phyloP scores from a whole-genome alignment of 257 asterid species.

The Phtheirospermum japonicum region DNA sequence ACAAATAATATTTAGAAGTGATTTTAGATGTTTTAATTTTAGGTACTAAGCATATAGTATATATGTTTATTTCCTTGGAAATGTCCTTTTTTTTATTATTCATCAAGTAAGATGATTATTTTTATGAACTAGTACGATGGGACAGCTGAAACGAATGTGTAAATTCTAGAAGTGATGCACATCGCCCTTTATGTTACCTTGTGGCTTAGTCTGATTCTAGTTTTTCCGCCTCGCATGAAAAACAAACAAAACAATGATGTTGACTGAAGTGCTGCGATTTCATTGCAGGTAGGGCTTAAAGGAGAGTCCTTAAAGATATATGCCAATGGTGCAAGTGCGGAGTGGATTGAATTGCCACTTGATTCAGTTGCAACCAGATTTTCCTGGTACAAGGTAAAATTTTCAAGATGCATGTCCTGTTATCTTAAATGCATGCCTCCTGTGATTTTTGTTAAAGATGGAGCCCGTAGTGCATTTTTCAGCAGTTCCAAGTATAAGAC shows the following conservation, averaged over 20 bases:
- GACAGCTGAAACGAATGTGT: background rate
- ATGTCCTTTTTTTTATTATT: too few relatives aligned
- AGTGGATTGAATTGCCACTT: constrained; percentile 54
- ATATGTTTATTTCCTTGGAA: background rate
- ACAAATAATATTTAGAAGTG: too few relatives aligned
- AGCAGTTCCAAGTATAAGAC: background rate
- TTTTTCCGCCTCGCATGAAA: background rate
- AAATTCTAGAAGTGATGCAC: background rate
- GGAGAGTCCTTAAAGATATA: constrained; percentile 66
- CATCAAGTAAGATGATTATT: background rate
- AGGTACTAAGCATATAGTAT: background rate
- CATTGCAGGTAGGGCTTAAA: constrained; percentile 66
- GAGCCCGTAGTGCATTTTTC: background rate
- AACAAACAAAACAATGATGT: constrained; percentile 18
- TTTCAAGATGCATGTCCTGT: constrained; percentile 11
- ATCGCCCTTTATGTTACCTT: background rate
- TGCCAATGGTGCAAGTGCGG: constrained; percentile 33
- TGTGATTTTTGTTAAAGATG: background rate
- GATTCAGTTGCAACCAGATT: constrained; percentile 53
- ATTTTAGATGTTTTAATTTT: too few relatives aligned
- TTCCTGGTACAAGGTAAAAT: constrained; percentile 80
- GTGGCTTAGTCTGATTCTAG: background rate
- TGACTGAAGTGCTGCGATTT: constrained; percentile 17
- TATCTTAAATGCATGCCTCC: constrained; percentile 20
- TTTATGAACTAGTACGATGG: background rate